Conservation (phyloP, 106 monocot species). For the Dendrobium nobile region DNA sequence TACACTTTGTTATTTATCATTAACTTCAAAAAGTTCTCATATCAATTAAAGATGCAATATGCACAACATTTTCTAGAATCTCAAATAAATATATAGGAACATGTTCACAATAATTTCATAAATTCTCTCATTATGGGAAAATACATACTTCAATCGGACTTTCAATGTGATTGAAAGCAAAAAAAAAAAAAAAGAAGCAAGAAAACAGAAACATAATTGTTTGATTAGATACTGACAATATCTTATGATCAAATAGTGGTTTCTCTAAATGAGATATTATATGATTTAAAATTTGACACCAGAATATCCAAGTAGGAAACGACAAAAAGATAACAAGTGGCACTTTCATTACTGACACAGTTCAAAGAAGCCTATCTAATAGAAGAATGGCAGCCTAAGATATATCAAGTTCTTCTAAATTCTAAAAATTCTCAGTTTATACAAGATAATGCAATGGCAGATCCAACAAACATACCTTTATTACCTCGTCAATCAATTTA, state of each 20-base stretch:
- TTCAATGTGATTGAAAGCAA: too few relatives aligned
- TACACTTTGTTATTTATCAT: too few relatives aligned
- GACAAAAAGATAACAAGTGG: background rate
- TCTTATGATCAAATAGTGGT: background rate
- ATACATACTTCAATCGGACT: background rate
- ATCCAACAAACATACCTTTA: slow-evolving; percentile 48
- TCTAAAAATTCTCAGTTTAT: background rate
- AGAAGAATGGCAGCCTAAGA: background rate
- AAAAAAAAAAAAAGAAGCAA: too few relatives aligned
- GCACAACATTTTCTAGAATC: too few relatives aligned
- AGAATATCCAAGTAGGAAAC: background rate
- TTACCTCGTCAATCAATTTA: slow-evolving; percentile 83
- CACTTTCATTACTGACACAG: background rate
- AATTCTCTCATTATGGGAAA: background rate
- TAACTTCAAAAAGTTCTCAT: too few relatives aligned
- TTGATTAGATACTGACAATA: background rate
- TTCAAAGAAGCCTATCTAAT: background rate
- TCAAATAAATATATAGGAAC: too few relatives aligned
- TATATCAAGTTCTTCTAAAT: background rate
- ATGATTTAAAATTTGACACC: background rate
- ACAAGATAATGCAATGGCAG: background rate
- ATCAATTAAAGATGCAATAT: too few relatives aligned
- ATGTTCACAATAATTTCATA: background rate
- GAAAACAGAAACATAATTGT: background rate
- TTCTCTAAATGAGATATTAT: background rate